Base-by-base conservation (phyloP, 768 basidiomycete genomes). In the Boletus barrowsii region DNA sequence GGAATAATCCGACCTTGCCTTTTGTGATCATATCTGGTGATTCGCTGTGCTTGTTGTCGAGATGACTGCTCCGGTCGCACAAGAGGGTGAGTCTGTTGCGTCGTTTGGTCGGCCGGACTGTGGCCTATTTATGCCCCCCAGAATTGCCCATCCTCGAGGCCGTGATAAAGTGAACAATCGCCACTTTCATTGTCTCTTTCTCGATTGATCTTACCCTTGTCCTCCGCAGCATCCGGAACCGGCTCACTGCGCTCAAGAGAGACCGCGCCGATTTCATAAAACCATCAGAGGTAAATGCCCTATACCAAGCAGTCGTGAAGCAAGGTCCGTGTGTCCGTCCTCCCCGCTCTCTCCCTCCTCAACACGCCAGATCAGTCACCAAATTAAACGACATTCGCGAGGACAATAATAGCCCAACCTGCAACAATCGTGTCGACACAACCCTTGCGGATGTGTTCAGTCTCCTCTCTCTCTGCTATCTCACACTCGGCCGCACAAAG, bases 391-490 rank as follows among this genome's bases (percentile, higher is more conserved):
- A 91, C 60, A 86, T 97, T 47, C 85, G 96, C 57, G 90, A 88
- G 65, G 88, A 88, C 60, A 81, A 87, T 60, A 80, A 76, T 29
- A 29, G 29, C 57, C 81, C 82, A 20, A 75, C 81, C 10, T 83
- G 85, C 73, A 89, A 86, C 66, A 99, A 98, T 72, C 80, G 97
- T 47, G 79, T 99, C 42, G 97, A 99, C 74, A 95, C 93, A 7
- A 90, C 93, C 5, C 84, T 99, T 43, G 87, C 92, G 29, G 97
- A 99, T 73, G 96, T 98, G 36, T 98, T 98, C 75, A 87, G 83
- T 66, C 80, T 99, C 46, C 82, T 99, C 42, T 96, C 93, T 14
- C 82, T 99, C 60, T 98, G 97, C 80, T 99, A 94, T 78, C 85
- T 99, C 63, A 97, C 95, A 36, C 94, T 99, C 57, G 97, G 97